phyloP scores from a whole-genome alignment of 768 basidiomycete genomes.

The Mycena floridula region DNA sequence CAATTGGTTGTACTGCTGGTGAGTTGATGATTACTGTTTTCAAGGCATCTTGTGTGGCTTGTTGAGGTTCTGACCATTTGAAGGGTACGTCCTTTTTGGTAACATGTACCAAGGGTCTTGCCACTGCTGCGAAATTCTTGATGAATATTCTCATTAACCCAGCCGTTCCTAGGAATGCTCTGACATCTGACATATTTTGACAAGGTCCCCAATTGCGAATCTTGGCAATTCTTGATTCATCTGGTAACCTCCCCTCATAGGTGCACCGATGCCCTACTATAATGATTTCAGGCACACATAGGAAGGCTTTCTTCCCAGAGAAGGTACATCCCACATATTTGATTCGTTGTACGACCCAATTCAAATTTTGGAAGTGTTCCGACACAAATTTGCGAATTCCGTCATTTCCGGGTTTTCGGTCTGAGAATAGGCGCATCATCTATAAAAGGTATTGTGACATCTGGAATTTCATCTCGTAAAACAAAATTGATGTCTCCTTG shows the following conservation, averaged over 20 bases:
- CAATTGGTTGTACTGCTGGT: slow-evolving; percentile 23
- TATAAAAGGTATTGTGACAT: too few species aligned
- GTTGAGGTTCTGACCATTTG: slow-evolving; percentile 21
- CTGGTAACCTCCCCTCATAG: slow-evolving; percentile 15
- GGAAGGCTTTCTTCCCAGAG: slow-evolving; percentile 18
- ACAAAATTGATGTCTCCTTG: slow-evolving; percentile 22
- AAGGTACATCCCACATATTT: slow-evolving; percentile 19
- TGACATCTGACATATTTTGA: slow-evolving; percentile 13
- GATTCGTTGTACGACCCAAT: slow-evolving; percentile 15
- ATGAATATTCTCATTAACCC: slow-evolving; percentile 25
- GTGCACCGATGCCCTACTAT: slow-evolving; percentile 24
- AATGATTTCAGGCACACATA: slow-evolving; percentile 8
- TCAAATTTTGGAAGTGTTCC: slow-evolving; percentile 18
- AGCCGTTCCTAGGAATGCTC: slow-evolving; percentile 25
- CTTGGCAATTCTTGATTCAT: slow-evolving; percentile 15
- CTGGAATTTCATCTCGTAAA: slow-evolving; percentile 20
- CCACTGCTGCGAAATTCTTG: slow-evolving; percentile 16
- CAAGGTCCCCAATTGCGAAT: slow-evolving; percentile 13
- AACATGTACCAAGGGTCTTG: slow-evolving; percentile 18
- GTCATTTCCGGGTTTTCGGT: slow-evolving; percentile 14
- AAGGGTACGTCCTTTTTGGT: slow-evolving; percentile 21
- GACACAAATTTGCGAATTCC: slow-evolving; percentile 22
- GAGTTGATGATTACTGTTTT: slow-evolving; percentile 16
- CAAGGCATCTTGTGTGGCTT: slow-evolving; percentile 12
- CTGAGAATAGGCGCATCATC: slow-evolving; percentile 22